Evolutionary conservation across 768 basidiomycete genomes (phyloP).

Genomic region (Lentinula sp.): DNA sequence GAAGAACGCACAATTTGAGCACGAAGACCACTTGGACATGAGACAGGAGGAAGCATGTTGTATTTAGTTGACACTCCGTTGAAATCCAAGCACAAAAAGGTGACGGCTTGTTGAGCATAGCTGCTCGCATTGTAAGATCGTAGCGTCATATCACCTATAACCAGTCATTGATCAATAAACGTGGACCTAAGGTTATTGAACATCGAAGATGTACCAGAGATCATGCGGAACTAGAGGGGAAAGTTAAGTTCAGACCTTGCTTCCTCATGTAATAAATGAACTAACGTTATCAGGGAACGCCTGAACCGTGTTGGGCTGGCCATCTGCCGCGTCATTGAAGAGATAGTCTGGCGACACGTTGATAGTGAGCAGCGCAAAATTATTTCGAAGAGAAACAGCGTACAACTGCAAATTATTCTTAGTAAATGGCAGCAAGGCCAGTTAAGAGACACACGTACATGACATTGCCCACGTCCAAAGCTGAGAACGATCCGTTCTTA

Average conservation of each 20-base stretch:
- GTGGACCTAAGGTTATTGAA: neutral
- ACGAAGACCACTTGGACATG: slow-evolving; percentile 42
- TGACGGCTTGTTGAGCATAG: slow-evolving; percentile 40
- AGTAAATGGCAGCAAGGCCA: neutral
- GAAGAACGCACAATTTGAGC: slow-evolving; percentile 37
- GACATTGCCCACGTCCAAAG: slow-evolving; percentile 36
- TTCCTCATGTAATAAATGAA: neutral
- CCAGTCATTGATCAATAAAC: neutral
- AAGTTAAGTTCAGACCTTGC: neutral
- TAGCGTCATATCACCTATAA: slow-evolving; percentile 32
- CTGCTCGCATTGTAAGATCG: slow-evolving; percentile 41
- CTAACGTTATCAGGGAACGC: slow-evolving; percentile 51
- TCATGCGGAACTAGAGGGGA: slow-evolving; percentile 41
- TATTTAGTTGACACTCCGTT: slow-evolving; percentile 30
- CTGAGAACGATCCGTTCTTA: slow-evolving; percentile 42
- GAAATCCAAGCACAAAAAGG: slow-evolving; percentile 44
- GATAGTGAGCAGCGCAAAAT: neutral
- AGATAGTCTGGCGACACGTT: slow-evolving; percentile 22
- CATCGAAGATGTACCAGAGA: slow-evolving; percentile 34
- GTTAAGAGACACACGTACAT: slow-evolving; percentile 25
- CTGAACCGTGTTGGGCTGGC: slow-evolving; percentile 39
- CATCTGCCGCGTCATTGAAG: slow-evolving; percentile 34
- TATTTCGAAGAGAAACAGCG: neutral
- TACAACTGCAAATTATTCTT: slow-evolving; percentile 10
- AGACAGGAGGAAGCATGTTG: slow-evolving; percentile 30